Evolutionary conservation across 225 moss, liverwort and hornwort genomes (phyloP).

Genomic region (Marchantia paleacea): DNA sequence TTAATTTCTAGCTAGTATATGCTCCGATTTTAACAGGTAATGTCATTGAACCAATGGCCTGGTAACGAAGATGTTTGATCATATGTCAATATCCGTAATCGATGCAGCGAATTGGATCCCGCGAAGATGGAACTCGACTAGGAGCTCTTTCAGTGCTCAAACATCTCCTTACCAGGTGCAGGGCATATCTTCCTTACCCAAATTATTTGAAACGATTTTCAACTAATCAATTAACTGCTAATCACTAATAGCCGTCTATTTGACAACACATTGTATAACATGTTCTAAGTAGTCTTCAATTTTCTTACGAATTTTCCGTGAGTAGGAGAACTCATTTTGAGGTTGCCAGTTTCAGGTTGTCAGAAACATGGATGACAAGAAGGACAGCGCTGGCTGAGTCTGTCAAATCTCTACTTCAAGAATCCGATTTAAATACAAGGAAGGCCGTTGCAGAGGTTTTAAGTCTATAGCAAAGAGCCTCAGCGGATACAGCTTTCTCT

Average conservation of each 20-base stretch:
- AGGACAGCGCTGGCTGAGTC: constrained; percentile 74
- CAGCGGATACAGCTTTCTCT: neutral
- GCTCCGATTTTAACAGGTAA: neutral
- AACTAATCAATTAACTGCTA: neutral
- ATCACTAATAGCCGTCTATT: neutral
- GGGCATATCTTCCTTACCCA: neutral
- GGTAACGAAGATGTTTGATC: neutral
- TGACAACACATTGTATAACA: neutral
- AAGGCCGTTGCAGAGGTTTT: constrained; percentile 88
- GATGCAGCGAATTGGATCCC: constrained; percentile 67
- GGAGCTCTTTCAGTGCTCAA: constrained; percentile 89
- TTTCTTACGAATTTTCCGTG: neutral
- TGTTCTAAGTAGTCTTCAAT: neutral
- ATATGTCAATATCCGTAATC: neutral
- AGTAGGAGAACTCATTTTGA: neutral
- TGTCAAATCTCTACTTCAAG: constrained; percentile 68
- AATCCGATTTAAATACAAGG: constrained; percentile 70
- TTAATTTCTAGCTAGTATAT: neutral
- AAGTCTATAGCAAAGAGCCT: constrained; percentile 6
- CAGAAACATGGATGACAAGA: constrained; percentile 62
- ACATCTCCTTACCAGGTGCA: constrained; percentile 83
- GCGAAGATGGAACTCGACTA: constrained; percentile 81
- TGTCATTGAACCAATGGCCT: neutral
- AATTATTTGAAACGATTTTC: neutral
- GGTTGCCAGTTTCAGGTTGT: constrained; percentile 48